phyloP scores from a whole-genome alignment of 129 eudicot species.

The Pittosporum tobira region DNA sequence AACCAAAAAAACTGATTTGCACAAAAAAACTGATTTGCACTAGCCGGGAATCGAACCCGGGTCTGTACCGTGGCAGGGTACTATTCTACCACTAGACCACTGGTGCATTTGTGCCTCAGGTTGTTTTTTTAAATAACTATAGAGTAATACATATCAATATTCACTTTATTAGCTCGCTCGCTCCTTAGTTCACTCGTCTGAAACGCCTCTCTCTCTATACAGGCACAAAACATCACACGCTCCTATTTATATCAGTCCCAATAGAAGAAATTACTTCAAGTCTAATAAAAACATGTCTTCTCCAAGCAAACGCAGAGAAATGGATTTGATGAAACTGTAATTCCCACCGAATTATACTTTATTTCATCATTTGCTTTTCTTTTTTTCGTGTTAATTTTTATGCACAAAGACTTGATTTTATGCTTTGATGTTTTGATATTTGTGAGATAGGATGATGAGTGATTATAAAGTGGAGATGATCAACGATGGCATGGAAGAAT shows the following conservation, averaged over 20 bases:
- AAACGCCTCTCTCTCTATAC: no score
- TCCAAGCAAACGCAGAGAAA: conserved; percentile 28
- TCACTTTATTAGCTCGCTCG: no score
- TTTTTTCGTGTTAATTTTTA: background rate
- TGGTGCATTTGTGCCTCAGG: no score
- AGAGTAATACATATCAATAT: no score
- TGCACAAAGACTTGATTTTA: background rate
- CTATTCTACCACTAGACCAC: conserved; percentile 99
- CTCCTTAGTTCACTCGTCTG: no score
- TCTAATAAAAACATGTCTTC: conserved; percentile 14
- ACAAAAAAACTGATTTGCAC: no score
- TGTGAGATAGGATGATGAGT: conserved; percentile 76
- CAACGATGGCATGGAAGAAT: conserved; percentile 86
- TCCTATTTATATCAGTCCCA: no score
- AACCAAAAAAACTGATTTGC: no score
- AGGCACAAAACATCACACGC: no score
- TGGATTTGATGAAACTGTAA: conserved; percentile 26
- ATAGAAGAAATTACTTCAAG: no score
- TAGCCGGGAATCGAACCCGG: conserved; percentile 39
- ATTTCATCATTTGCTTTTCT: background rate
- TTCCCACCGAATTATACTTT: conserved; percentile 1
- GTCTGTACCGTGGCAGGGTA: conserved; percentile 99
- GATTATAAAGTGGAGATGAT: conserved; percentile 88
- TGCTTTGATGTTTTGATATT: conserved; percentile 10
- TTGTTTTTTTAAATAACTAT: no score